Percentiles rank a stretch among this genome's conserved stretches.
These are phyloP conservation scores for Gossypium trilobum DNA, from an alignment of 441 rosid genomes.

Conservation along the genomic window DNA sequence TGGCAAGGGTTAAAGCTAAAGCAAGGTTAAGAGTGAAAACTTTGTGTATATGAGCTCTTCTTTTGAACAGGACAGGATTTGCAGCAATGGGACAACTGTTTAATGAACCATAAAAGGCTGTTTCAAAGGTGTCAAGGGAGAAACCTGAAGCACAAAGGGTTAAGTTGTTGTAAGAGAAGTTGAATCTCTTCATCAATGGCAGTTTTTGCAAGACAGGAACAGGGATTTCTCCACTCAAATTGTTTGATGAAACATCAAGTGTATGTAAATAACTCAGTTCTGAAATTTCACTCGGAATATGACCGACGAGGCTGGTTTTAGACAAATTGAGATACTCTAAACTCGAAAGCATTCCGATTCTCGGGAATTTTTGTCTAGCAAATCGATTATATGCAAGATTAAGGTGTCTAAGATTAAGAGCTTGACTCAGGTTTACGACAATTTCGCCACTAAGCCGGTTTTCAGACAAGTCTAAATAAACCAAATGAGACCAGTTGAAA, in stretches of 20 bases:
- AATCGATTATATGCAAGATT: conserved; percentile 75
- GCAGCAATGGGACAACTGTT: conserved; percentile 83
- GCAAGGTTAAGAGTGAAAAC: conserved; percentile 45
- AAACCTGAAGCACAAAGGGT: conserved; percentile 57
- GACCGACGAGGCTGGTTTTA: conserved; percentile 48
- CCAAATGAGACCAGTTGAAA: conserved; percentile 50
- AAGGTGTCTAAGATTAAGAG: conserved; percentile 54
- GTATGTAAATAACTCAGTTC: conserved; percentile 39
- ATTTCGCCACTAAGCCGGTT: conserved; percentile 72
- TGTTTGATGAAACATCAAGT: conserved; percentile 70
- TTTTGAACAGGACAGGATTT: conserved; percentile 48
- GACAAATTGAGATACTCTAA: conserved; percentile 77
- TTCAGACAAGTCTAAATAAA: conserved; percentile 73
- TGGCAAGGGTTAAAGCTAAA: conserved; percentile 51
- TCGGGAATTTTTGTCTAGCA: conserved; percentile 44
- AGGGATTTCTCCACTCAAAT: conserved; percentile 74
- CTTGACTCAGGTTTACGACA: conserved; percentile 33
- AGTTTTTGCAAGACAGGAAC: conserved; percentile 41
- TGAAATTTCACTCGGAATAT: conserved; percentile 48
- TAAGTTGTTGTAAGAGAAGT: conserved; percentile 84
- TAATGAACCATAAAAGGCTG: conserved; percentile 52
- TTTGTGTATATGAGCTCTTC: conserved; percentile 33
- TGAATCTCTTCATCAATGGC: conserved; percentile 52
- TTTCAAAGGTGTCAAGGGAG: conserved; percentile 34
- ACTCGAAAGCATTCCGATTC: conserved; percentile 31